Evolutionary conservation across 306 rosid genomes (phyloP).

Genomic region (Malus asiatica): DNA sequence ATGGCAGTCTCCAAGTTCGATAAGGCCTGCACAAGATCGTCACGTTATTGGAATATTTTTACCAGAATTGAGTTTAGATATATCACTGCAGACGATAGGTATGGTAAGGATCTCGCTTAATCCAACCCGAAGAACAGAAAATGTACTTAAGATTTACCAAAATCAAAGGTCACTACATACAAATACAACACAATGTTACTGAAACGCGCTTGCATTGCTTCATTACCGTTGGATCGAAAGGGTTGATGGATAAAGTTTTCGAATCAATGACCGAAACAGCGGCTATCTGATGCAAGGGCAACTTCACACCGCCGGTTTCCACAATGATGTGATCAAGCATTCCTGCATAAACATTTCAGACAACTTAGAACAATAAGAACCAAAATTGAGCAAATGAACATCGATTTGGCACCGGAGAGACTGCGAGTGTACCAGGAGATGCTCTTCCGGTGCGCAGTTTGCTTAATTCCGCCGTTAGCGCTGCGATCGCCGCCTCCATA

Average conservation of each 20-base stretch:
- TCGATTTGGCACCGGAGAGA: not conserved
- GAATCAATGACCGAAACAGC: conserved; percentile 81
- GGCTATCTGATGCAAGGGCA: conserved; percentile 73
- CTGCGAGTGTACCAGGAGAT: conserved; percentile 52
- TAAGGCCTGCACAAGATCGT: conserved; percentile 36
- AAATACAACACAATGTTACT: not conserved
- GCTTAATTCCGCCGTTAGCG: conserved; percentile 62
- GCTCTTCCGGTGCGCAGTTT: conserved; percentile 93
- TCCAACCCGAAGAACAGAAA: not conserved
- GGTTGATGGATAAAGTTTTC: conserved; percentile 77
- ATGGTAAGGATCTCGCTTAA: not conserved
- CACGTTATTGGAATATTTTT: no score
- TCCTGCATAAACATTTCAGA: conserved; percentile 42
- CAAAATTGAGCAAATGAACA: not conserved
- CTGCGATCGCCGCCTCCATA: conserved; percentile 76
- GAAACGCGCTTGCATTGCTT: not conserved
- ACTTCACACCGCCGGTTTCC: conserved; percentile 71
- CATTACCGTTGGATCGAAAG: conserved; percentile 72
- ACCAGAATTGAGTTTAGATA: no score
- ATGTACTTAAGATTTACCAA: not conserved
- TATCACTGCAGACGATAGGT: not conserved
- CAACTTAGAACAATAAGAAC: not conserved
- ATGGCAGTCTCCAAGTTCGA: conserved; percentile 77
- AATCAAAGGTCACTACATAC: not conserved
- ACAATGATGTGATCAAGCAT: conserved; percentile 94